Conservation (phyloP, 2,329 filamentous ascomycete species). For the Colletotrichum sp. region DNA sequence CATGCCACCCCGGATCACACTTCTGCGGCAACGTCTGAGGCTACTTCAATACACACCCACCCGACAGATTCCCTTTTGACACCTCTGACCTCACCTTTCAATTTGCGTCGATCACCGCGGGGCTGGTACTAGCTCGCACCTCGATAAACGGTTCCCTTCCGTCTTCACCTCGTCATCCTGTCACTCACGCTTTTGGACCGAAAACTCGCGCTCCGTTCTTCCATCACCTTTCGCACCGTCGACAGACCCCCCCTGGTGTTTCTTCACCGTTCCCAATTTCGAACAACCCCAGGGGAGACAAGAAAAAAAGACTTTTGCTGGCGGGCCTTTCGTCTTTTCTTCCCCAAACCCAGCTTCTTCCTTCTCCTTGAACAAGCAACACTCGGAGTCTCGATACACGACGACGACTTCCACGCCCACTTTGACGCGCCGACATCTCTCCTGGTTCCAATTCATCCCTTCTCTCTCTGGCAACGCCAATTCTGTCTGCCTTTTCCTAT, state of each 20-base stretch:
- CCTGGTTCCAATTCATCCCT: neutral
- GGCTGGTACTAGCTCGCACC: neutral
- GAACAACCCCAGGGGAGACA: neutral
- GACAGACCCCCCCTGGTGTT: neutral
- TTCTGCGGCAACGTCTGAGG: slow-evolving; percentile 17
- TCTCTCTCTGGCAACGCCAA: neutral
- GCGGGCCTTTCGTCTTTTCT: neutral
- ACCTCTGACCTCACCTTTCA: slow-evolving; percentile 22
- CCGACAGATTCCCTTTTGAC: slow-evolving; percentile 13
- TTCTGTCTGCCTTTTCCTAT: neutral
- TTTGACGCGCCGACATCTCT: neutral
- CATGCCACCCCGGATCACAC: slow-evolving; percentile 20
- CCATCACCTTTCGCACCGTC: neutral
- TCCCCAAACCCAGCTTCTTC: neutral
- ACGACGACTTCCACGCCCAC: neutral
- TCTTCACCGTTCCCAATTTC: slow-evolving; percentile 16
- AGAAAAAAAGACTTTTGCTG: slow-evolving; percentile 15
- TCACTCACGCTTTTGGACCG: neutral
- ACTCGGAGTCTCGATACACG: neutral
- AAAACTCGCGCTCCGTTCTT: neutral
- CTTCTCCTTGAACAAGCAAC: slow-evolving; percentile 7
- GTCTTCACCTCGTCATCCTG: neutral
- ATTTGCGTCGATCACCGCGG: slow-evolving; percentile 18
- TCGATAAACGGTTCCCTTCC: slow-evolving; percentile 1
- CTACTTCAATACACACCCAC: slow-evolving; percentile 19